Conservation (phyloP, 495 filamentous ascomycete genomes). For the Aspergillus biplanus region DNA sequence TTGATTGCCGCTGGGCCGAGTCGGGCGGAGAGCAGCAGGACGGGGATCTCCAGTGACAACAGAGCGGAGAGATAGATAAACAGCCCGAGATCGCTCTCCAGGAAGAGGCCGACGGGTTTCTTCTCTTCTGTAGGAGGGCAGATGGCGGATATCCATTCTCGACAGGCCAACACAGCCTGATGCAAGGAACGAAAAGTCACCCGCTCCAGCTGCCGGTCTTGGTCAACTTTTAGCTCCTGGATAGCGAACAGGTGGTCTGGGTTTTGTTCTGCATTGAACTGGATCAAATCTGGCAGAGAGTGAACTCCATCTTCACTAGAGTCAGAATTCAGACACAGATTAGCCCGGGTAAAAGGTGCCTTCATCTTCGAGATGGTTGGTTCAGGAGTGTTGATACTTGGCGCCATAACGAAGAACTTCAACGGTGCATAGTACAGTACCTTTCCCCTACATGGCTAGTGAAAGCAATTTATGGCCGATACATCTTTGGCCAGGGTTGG, state of each 20-base stretch:
- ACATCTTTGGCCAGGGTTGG: too few species aligned
- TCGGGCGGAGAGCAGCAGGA: conserved; percentile 34
- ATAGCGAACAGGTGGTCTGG: conserved; percentile 28
- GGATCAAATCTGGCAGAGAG: conserved; percentile 22
- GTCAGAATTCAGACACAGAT: background rate
- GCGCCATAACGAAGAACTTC: background rate
- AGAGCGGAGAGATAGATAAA: conserved; percentile 35
- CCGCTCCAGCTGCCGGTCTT: background rate
- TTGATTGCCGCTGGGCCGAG: conserved; percentile 32
- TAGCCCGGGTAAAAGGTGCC: background rate
- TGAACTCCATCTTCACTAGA: background rate
- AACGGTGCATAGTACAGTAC: too few species aligned
- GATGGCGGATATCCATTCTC: conserved; percentile 15
- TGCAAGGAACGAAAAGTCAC: conserved; percentile 20
- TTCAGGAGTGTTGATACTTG: background rate
- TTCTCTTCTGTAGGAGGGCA: background rate
- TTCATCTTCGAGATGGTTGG: background rate
- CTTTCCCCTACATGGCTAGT: too few species aligned
- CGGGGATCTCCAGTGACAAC: conserved; percentile 33
- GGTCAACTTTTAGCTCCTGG: conserved; percentile 23
- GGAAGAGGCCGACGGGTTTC: conserved; percentile 33
- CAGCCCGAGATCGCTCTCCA: conserved; percentile 40
- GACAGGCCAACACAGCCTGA: conserved; percentile 21
- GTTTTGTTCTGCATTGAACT: conserved; percentile 31
- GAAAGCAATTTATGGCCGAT: background rate